Base-by-base conservation (phyloP, 768 basidiomycete species). In the Boletus reticulatus region DNA sequence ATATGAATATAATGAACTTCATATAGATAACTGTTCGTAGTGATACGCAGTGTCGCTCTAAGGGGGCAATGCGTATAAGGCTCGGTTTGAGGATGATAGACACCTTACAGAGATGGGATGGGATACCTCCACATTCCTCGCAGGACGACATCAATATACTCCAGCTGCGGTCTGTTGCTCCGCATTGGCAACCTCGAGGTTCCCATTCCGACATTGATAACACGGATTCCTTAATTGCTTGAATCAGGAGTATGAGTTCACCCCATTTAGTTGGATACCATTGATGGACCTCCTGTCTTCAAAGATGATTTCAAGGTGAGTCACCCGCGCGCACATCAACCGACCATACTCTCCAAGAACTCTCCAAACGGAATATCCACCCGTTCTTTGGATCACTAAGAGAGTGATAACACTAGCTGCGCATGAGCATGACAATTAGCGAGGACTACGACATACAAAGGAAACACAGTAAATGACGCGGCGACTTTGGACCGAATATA, bases 161-260 rank as follows among this genome's bases (percentile, higher is more conserved):
- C 60, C 12, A 74, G 54, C 27, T 37, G 52, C 7, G 13, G 13
- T 34, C 13, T 56, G 47, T 75, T 69, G 13, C 34, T 48, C 48
- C 66, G 59, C 14, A 51, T 56, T 10, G 72, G 75, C 22, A 72
- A 58, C 37, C 71, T 64, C 17, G 59, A 57, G 5, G 56, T 37
- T 27, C 64, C 65, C 11, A 71, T 49, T 17, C 61, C 51, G 2
- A 24, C n/a, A 58, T 73, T 72, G 17, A 76, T 62, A 34, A 64
- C 56, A 14, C 32, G 32, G 22, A 34, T 64, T 66, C 22, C 22
- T 22, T 22, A 24, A 66, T 60, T 3, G 37, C 51, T 45, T 59
- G 60, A 20, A 5, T 38, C 50, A 10, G 52, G 46, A 38, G 31
- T 42, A 6, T 46, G 36, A 29, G 36, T 19, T 41, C 22, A 22